Percentiles rank a stretch among this genome's conserved stretches.
These are phyloP conservation scores for Phenoliferia sp. DNA, from an alignment of 1,284 basidiomycete species.

Conservation along the genomic window DNA sequence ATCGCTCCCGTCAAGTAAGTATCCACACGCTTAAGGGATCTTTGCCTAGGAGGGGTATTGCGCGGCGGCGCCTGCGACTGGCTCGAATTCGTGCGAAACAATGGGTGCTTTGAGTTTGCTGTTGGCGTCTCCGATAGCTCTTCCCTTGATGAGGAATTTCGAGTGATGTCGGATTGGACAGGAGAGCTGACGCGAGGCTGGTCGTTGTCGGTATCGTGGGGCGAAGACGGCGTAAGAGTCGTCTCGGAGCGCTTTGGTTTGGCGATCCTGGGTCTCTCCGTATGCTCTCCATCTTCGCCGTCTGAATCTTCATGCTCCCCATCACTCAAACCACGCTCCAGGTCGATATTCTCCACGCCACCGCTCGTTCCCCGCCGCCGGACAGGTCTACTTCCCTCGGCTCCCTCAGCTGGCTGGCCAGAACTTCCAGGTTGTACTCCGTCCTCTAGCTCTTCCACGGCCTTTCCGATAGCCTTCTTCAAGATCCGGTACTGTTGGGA, in stretches of 20 bases:
- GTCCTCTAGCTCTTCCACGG: constrained; percentile 22
- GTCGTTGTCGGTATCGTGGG: too few species aligned
- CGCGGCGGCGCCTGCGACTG: background rate
- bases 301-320: background rate
- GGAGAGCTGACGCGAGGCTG: background rate
- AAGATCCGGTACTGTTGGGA: constrained; percentile 25
- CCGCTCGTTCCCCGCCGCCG: background rate
- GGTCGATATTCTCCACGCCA: constrained; percentile 3
- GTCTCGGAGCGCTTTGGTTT: too few species aligned
- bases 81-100: background rate
- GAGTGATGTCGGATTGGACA: background rate
- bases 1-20: constrained; percentile 1
- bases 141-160: background rate
- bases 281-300: background rate
- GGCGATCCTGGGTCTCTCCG: too few species aligned
- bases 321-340: constrained; percentile 1
- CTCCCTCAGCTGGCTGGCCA: background rate
- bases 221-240: background rate
- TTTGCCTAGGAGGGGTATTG: background rate
- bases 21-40: background rate
- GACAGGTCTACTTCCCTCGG: background rate
- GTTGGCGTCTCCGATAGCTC: too few species aligned
- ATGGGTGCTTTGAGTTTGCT: too few species aligned
- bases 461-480: constrained; percentile 29
- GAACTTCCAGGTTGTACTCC: background rate